Base-by-base conservation (phyloP, 2,329 filamentous ascomycete species). In the Colletotrichum graminicola region DNA sequence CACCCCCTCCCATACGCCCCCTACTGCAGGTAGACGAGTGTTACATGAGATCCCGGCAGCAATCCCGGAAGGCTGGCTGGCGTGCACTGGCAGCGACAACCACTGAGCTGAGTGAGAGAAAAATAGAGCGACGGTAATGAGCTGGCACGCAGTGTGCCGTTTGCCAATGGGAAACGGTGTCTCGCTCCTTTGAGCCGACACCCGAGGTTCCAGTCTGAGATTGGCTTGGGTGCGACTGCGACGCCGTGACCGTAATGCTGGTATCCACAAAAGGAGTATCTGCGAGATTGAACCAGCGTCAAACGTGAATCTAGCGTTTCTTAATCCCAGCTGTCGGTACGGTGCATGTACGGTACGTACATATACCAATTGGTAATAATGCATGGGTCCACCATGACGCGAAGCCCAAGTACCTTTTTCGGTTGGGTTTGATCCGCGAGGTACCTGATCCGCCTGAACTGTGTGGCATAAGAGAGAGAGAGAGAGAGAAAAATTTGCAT, bases 211-310 rank as follows among this genome's bases (percentile, higher is more conserved):
- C 54, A 69, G 59, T 60, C 52, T 55, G 65, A 68, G 64, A 71
- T 55, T 54, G 34, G 54, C 54, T 56, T 56, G 54, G 59, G 57
- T 61, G 59, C 43, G 23, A 67, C 64, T 60, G 54, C 47, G 21
- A 47, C 47, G 49, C 51, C 49, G 62, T 57, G 34, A 59, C 51
- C 39, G 52, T 68, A 60, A 59, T 60, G 47, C 36, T 29, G 36
- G 61, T 49, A 39, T 41, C 70, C 70, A 66, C 67, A 71, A 72
- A 66, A 72, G 43, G 56, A 49, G 32, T 47, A 60, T 64, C 69
- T 72, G 65, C 66, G 59, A 72, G 69, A 72, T 72, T 72, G 69
- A 56, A 60, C 54, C 69, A 69, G 60, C 54, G 54, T 60, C 60
- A 60, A 71, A 72, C 65, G 54, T 49, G 55, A 69, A 71, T 68